These are phyloP conservation scores for Kalanchoe fedtschenkoi DNA, from an alignment of 164 flowering plant genomes.

Conservation along the genomic window DNA sequence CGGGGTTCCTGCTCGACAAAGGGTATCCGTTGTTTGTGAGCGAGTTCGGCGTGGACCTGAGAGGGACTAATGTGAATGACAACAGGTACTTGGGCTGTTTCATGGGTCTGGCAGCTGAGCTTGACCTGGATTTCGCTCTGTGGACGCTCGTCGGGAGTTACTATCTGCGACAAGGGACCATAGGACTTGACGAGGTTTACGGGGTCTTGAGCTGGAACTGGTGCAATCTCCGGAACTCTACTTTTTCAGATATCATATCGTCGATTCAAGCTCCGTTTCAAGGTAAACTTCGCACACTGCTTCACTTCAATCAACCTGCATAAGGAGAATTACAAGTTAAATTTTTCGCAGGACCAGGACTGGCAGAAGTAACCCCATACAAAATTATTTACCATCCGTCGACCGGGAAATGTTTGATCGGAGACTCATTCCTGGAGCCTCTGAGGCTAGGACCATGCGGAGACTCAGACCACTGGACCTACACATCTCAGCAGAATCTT, in stretches of 20 bases:
- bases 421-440: conserved; percentile 24
- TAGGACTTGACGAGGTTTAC: conserved; percentile 48
- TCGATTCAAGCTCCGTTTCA: conserved; percentile 53
- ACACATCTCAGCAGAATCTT: conserved; percentile 30
- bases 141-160: conserved; percentile 79
- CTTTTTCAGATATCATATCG: conserved; percentile 36
- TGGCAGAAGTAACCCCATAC: conserved; percentile 19
- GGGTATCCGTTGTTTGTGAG: conserved; percentile 71
- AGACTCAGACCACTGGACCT: conserved; percentile 43
- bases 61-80: conserved; percentile 61
- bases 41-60: conserved; percentile 69
- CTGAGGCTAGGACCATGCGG: conserved; percentile 53
- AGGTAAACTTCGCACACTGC: conserved; percentile 24
- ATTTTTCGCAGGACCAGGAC: conserved; percentile 58
- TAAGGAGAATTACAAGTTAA: background rate
- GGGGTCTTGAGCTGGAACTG: conserved; percentile 53
- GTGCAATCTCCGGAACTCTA: conserved; percentile 39
- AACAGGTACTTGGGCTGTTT: conserved; percentile 71
- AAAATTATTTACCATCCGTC: conserved; percentile 54
- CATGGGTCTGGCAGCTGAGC: conserved; percentile 53
- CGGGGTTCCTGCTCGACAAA: conserved; percentile 44
- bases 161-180: conserved; percentile 51
- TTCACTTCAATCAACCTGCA: background rate
- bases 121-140: conserved; percentile 71
- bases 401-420: conserved; percentile 51